Percentiles rank a stretch among this genome's conserved stretches.
These are phyloP conservation scores for Ganoderma lucidum DNA, from an alignment of 1,284 basidiomycete species.

Conservation along the genomic window DNA sequence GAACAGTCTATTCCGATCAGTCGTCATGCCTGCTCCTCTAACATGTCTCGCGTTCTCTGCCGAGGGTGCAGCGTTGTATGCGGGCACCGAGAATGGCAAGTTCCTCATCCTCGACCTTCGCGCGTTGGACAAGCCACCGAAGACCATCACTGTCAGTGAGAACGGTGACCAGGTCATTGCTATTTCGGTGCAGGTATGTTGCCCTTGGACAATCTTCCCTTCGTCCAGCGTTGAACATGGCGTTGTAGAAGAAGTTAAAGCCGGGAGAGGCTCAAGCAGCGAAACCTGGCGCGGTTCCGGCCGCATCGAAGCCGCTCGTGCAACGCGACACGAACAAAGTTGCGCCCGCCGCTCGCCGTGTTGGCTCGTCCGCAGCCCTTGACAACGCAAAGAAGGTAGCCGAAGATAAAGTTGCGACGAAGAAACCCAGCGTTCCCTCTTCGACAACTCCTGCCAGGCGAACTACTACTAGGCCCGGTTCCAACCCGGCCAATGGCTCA, in stretches of 20 bases:
- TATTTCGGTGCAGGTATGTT: conserved; percentile 63
- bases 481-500: conserved; percentile 19
- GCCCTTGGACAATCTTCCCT: not conserved
- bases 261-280: conserved; percentile 30
- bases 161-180: conserved; percentile 54
- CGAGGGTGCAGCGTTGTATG: conserved; percentile 69
- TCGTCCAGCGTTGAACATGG: not conserved
- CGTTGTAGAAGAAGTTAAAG: conserved; percentile 39
- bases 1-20: conserved; percentile 60
- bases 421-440: conserved; percentile 6
- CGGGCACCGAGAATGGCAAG: conserved; percentile 69
- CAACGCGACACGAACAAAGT: conserved; percentile 39
- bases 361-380: conserved; percentile 6
- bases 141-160: conserved; percentile 57
- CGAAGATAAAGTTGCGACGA: conserved; percentile 19
- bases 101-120: conserved; percentile 69
- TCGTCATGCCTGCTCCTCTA: conserved; percentile 58
- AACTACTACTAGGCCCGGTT: conserved; percentile 20
- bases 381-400: conserved; percentile 27
- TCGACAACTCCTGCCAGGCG: conserved; percentile 30
- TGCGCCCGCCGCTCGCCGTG: conserved; percentile 19
- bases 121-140: conserved; percentile 67
- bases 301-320: conserved; percentile 33
- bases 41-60: conserved; percentile 70
- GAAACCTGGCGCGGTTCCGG: conserved; percentile 22